Evolutionary conservation across 495 filamentous ascomycete species (phyloP).

Genomic region (Neurospora sp.): DNA sequence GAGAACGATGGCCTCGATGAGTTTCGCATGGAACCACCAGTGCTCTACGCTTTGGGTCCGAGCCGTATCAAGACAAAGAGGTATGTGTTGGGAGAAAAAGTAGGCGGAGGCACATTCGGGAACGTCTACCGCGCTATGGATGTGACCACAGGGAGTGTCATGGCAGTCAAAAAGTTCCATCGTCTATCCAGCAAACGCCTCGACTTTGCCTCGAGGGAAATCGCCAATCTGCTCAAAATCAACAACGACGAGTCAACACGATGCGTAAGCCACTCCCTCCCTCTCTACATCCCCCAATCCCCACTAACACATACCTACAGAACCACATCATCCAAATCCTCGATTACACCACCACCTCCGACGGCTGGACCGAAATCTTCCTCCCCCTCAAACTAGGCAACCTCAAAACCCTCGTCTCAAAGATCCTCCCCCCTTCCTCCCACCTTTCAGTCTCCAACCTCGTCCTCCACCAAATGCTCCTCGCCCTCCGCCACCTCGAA

Average conservation of each 20-base stretch:
- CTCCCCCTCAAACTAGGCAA: constrained; percentile 24
- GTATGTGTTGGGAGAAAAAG: constrained; percentile 13
- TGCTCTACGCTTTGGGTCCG: constrained; percentile 15
- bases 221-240: constrained; percentile 18
- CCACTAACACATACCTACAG: constrained; percentile 3
- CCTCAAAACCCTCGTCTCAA: constrained; percentile 14
- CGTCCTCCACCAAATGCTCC: constrained; percentile 25
- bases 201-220: constrained; percentile 21
- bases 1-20: constrained; percentile 11
- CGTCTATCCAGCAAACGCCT: constrained; percentile 17
- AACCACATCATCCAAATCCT: constrained; percentile 23
- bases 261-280: constrained; percentile 12
- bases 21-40: constrained; percentile 10
- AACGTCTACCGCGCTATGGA: constrained; percentile 21
- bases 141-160: constrained; percentile 12
- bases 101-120: constrained; percentile 24
- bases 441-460: constrained; percentile 5
- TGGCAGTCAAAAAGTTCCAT: constrained; percentile 28
- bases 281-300: background rate
- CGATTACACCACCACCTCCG: constrained; percentile 12
- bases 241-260: constrained; percentile 13
- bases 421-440: background rate
- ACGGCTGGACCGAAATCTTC: constrained; percentile 23
- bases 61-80: constrained; percentile 8
- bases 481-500: constrained; percentile 22